A percentile compares a stretch with the other conserved stretches of the same genome.
Evolutionary conservation across 2,329 filamentous ascomycete species (phyloP).

Genomic region (Sporothrix sp.): DNA sequence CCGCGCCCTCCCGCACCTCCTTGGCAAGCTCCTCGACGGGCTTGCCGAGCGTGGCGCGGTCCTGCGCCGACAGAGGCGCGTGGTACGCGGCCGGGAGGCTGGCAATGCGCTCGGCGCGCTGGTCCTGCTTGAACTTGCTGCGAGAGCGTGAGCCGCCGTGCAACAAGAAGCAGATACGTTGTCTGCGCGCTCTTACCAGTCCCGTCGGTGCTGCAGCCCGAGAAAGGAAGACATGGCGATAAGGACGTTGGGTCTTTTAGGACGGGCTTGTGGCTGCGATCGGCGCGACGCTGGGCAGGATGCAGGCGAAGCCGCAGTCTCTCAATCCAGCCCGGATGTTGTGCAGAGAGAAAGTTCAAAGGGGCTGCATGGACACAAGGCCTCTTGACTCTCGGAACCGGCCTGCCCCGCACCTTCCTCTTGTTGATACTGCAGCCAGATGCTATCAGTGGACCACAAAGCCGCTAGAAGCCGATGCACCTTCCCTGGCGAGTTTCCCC

Average conservation of each 20-base stretch:
- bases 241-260: background rate
- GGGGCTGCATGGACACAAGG: background rate
- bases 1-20: conserved; percentile 60
- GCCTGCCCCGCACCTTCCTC: background rate
- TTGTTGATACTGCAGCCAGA: background rate
- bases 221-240: conserved; percentile 15
- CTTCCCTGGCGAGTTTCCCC: background rate
- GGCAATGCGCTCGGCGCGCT: conserved; percentile 61
- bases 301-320: too few species aligned
- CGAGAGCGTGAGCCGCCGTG: background rate
- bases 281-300: too few species aligned
- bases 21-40: conserved; percentile 71
- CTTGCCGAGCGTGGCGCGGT: conserved; percentile 58
- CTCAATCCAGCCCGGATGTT: too few species aligned
- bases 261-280: too few species aligned
- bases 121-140: conserved; percentile 69
- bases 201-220: conserved; percentile 13
- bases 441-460: conserved; percentile 3
- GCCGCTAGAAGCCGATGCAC: conserved; percentile 8
- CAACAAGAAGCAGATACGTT: background rate
- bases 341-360: background rate
- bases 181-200: conserved; percentile 12
- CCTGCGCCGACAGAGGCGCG: conserved; percentile 50
- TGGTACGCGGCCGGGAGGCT: conserved; percentile 54
- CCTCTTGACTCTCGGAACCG: background rate